Evolutionary conservation across 2,329 filamentous ascomycete species (phyloP), one percentile per base, ranked within the genome.

Genomic region (Penicillium frequentans): DNA sequence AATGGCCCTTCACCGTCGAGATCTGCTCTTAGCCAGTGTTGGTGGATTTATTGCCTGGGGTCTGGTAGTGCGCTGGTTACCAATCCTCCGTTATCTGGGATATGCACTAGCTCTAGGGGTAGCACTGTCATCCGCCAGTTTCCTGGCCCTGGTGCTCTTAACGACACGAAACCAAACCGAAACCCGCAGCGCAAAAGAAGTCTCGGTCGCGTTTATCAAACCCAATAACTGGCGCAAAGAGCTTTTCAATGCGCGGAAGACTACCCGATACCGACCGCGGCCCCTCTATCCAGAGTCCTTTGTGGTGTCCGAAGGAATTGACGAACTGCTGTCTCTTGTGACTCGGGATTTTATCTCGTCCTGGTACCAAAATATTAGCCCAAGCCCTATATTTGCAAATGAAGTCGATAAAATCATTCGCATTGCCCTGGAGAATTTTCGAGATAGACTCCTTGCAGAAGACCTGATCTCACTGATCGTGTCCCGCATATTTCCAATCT

Each of bases 361-460:
- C 47, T 99, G 95, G 95, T 98, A 97, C 74, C 83, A 82, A 31
- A 84, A 86, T 68, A 97, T 99, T 70, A 96, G 91, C 77, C 83
- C 82, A 61, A 91, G 89, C 67, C 86, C 88, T 1, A 83, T 84
- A 0, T 99, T 99, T 67, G 81, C 88, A 55, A 89, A 96, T 72
- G 89, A 96, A 75, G 88, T 98, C 56, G 93, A 99, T 74, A 86
- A 84, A 63, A 84, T 86, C 5, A 85, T 97, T 62, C 86, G 95
- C 46, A 78, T 84, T 58, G 91, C 90, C 13, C 76, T 98, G 59
- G 79, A 81, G 49, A 86, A 84, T 66, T 78, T 98, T 60, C 84
- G 86, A 57, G 89, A 92, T 68, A 85, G 88, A 60, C 77, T 97
- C 43, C 79, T 87, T 58, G 83, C 86, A 37, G 83, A 93, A 64